Base-by-base conservation (phyloP, 129 eudicot species). In the Deinandra increscens region DNA sequence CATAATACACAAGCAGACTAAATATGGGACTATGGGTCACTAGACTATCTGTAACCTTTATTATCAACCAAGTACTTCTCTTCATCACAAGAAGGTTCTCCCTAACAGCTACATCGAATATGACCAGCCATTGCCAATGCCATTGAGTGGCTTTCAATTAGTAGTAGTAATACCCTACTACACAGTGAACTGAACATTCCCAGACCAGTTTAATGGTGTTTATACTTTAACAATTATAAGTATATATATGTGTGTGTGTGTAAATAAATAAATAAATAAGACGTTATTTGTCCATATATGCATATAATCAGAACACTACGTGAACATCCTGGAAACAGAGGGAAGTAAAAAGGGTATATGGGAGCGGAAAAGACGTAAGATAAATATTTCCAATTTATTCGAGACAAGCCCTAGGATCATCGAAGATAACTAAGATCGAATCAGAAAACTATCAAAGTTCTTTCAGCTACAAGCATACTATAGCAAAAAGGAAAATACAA, bases 371-470 rank as follows among this genome's bases (percentile, higher is more conserved):
- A 48, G 45, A 48, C 44, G 17, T 31, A 37, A 33, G 36, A 50
- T 34, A 50, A 50, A 68, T 17, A 48, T 50, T 60, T 18, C 11
- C 14, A 19, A 17, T 68, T 68, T 50, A 34, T n/a, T 68, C 39
- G 9, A 50, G 73, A 68, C 29, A 49, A 19, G 19, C 61, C 61
- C 46, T 50, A 0, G 61, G 62, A 68, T 50, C 48, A 68, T 39
- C 34, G 34, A 49, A 68, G 48, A 68, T 34, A 62, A 46, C 14
- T 11, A n/a, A 18, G 36, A 61, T 39, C 60, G 36, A 14, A 59
- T 29, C 68, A 29, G 23, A 29, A 71, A 31, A 31, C 42, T 19
- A 56, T 26, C 33, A 38, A 4, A 33, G 23, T 50, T 5, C 17
- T 46, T 4, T 46, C 7, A 15, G 7, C 26, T 6, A 19, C 58